These are phyloP conservation scores for Boletus eberwhitei DNA, from an alignment of 768 basidiomycete genomes.

Conservation along the genomic window DNA sequence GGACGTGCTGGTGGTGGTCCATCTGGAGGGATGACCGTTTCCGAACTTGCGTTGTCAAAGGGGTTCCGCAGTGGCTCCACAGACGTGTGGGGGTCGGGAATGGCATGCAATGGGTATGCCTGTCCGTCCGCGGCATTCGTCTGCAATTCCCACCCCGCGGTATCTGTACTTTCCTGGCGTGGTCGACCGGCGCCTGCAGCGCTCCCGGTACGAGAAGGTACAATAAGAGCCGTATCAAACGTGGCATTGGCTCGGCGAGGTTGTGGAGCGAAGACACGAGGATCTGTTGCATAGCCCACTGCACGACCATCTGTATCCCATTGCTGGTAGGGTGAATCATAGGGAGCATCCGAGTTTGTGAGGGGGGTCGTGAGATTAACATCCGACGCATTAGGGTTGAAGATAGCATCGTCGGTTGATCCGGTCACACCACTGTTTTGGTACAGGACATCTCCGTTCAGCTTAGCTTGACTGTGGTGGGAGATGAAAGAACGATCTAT, in stretches of 20 bases:
- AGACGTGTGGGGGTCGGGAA: conserved; percentile 11
- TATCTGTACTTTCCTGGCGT: conserved; percentile 31
- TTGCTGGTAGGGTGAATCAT: conserved; percentile 40
- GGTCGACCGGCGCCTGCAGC: conserved; percentile 2
- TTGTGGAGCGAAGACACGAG: conserved; percentile 49
- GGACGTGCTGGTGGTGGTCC: conserved; percentile 8
- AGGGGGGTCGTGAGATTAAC: conserved; percentile 37
- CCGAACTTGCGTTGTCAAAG: conserved; percentile 20
- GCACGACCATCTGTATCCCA: conserved; percentile 53
- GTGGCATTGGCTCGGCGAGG: conserved; percentile 34
- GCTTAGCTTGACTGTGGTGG: conserved; percentile 50
- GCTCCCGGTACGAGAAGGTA: conserved; percentile 13
- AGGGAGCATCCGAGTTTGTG: conserved; percentile 29
- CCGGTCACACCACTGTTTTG: conserved; percentile 27
- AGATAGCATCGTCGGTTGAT: conserved; percentile 31
- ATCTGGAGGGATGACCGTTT: conserved; percentile 16
- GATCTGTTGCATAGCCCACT: conserved; percentile 44
- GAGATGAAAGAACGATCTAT: conserved; percentile 3
- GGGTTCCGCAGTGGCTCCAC: conserved; percentile 23
- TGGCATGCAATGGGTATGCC: conserved; percentile 20
- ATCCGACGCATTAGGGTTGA: conserved; percentile 38
- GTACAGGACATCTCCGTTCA: conserved; percentile 33
- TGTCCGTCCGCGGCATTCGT: conserved; percentile 26
- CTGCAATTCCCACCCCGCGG: conserved; percentile 29
- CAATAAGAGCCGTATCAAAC: conserved; percentile 13